phyloP scores from a whole-genome alignment of 2,329 filamentous ascomycete genomes.

The Chrysoporthe deuterocubensis region DNA sequence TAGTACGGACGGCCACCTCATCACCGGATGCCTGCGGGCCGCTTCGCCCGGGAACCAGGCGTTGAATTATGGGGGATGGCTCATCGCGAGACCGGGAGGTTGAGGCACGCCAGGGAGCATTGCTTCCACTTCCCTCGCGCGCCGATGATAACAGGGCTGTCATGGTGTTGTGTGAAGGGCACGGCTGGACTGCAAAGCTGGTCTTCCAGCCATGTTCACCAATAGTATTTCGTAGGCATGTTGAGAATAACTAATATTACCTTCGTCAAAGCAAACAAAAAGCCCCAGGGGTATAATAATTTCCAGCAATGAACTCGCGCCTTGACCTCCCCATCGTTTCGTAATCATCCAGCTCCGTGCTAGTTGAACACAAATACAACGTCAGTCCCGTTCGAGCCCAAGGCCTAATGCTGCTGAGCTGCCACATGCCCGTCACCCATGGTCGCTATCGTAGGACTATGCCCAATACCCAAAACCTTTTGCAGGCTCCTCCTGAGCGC shows the following conservation, averaged over 20 bases:
- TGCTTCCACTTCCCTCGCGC: too few species aligned
- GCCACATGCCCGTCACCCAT: constrained; percentile 17
- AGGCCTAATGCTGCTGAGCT: constrained; percentile 31
- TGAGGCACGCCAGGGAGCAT: too few species aligned
- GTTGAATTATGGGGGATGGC: too few species aligned
- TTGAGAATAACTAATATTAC: not conserved
- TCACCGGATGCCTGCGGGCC: too few species aligned
- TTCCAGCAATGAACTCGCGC: not conserved
- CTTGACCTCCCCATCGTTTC: not conserved
- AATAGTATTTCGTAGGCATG: not conserved
- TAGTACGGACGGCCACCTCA: too few species aligned
- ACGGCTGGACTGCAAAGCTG: too few species aligned
- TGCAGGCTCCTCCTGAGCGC: constrained; percentile 52
- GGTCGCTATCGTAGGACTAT: constrained; percentile 25
- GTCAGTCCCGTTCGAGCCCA: constrained; percentile 49
- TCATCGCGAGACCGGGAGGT: too few species aligned
- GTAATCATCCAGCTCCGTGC: not conserved
- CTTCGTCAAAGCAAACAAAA: not conserved
- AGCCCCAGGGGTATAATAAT: not conserved
- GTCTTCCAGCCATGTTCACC: too few species aligned
- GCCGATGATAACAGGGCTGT: too few species aligned
- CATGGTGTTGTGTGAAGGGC: too few species aligned
- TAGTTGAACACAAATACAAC: not conserved
- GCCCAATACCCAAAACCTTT: constrained; percentile 48
- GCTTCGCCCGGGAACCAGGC: too few species aligned